Evolutionary conservation across 1,139 yeast species (phyloP), one percentile per base, ranked within the genome.

Genomic region (Hyphopichia burtonii): DNA sequence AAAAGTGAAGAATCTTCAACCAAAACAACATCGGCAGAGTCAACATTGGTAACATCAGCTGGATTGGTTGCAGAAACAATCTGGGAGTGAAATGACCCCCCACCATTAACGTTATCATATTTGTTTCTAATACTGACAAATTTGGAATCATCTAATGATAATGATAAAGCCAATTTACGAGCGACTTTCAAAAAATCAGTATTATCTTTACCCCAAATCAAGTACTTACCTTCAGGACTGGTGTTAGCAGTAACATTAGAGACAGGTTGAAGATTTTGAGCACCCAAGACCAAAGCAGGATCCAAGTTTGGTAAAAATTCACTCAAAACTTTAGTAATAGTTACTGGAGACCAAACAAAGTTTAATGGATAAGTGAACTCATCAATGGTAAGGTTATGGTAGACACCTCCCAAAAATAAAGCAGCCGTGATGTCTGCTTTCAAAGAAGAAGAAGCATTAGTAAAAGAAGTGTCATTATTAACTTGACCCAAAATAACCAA

Each of bases 61-160:
- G 60, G 44, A 6, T 60, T 52, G 28, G 55, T 49, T 14, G 72
- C 61, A 11, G 82, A 71, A 17, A 75, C 69, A 44, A 90, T 63
- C 58, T 86, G 91, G n/a, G 91, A 76, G 61, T 86, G 89, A 61
- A 84, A 82, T n/a, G 80, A 61, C 48, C 96, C 96, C 32, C 93
- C 94, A 37, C 76, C 76, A 19, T 78, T 66, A 22, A 75, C 64
- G 58, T 87, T 89, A 61, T 91, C 96, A 54, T 71, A 89, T 54
- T 78, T 79, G 42, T 83, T 77, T 61, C 86, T 74, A 58, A 79
- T 75, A 44, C 75, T 66, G 47, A 87, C 75, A 27, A 66, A 59
- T 46, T 78, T 71, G 42, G 71, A 59, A 45, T 79, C 78, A 54
- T 83, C 89, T 55, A 86, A 72, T 2, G 95, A 82, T 50, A 88